Evolutionary conservation across 169 alveolate genomes (phyloP).

Genomic region (Cryptosporidium bovis): DNA sequence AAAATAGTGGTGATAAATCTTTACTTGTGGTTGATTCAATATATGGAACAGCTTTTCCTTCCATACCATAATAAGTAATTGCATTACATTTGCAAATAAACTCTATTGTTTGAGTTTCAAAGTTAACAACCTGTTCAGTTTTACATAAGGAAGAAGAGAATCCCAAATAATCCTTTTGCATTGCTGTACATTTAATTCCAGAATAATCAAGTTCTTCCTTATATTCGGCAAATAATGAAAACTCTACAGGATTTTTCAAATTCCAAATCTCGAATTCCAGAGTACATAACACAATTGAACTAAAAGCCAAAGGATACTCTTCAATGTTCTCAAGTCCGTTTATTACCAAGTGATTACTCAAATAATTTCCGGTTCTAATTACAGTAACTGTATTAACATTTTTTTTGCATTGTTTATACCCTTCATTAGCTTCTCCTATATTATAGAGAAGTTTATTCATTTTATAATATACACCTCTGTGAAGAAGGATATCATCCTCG

Average conservation of each 20-base stretch:
- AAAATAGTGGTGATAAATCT: constrained; percentile 15
- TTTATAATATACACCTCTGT: constrained; percentile 50
- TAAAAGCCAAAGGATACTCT: constrained; percentile 56
- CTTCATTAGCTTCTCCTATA: constrained; percentile 4
- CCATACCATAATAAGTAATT: constrained; percentile 57
- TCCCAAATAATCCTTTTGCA: constrained; percentile 11
- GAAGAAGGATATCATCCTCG: constrained; percentile 8
- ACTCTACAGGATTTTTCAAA: constrained; percentile 17
- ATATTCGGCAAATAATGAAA: constrained; percentile 49
- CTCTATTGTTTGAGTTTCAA: constrained; percentile 48
- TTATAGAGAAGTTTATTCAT: constrained; percentile 10
- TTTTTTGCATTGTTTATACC: constrained; percentile 29
- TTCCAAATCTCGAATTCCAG: constrained; percentile 68
- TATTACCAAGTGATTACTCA: constrained; percentile 23
- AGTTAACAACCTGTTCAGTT: constrained; percentile 23
- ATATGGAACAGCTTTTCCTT: constrained; percentile 18
- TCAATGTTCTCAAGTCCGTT: constrained; percentile 11
- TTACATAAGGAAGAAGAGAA: constrained; percentile 17
- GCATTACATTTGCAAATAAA: constrained; percentile 51
- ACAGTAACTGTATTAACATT: constrained; percentile 37
- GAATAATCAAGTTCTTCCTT: constrained; percentile 52
- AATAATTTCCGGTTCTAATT: constrained; percentile 30
- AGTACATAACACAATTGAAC: constrained; percentile 49
- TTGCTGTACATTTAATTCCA: constrained; percentile 55
- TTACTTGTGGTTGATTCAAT: neutral